Evolutionary conservation across 257 asterid genomes (phyloP).

Genomic region (Coffea canephora): DNA sequence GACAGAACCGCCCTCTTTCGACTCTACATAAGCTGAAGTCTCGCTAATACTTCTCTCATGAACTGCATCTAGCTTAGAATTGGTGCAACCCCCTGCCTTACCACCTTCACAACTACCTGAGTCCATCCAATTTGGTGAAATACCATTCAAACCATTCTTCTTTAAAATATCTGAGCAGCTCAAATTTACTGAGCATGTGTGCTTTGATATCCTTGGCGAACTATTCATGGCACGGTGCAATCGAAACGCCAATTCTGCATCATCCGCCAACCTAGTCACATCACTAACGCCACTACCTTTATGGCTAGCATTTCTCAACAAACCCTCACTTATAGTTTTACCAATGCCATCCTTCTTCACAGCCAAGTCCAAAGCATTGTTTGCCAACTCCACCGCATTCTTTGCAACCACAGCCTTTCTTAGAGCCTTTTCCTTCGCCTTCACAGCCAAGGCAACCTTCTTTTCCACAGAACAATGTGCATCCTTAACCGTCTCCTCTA

Average conservation of each 20-base stretch:
- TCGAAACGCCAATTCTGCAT: constrained; percentile 53
- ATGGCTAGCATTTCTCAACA: constrained; percentile 10
- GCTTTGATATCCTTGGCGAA: constrained; percentile 47
- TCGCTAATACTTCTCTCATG: constrained; percentile 21
- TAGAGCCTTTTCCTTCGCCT: constrained; percentile 31
- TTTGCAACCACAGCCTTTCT: constrained; percentile 30
- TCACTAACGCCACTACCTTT: constrained; percentile 9
- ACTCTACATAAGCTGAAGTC: not conserved
- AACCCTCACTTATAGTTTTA: constrained; percentile 20
- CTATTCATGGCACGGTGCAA: constrained; percentile 62
- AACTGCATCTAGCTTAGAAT: constrained; percentile 25
- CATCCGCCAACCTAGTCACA: constrained; percentile 35
- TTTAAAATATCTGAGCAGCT: constrained; percentile 25
- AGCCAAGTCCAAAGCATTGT: constrained; percentile 26
- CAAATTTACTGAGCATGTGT: constrained; percentile 23
- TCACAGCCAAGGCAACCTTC: constrained; percentile 34
- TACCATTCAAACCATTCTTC: constrained; percentile 27
- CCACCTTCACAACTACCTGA: constrained; percentile 29
- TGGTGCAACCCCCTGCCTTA: constrained; percentile 25
- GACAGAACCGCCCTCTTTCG: constrained; percentile 14
- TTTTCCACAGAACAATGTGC: constrained; percentile 29
- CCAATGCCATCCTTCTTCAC: constrained; percentile 28
- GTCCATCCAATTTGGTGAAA: constrained; percentile 32
- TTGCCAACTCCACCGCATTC: constrained; percentile 28
- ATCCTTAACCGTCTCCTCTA: constrained; percentile 30